Evolutionary conservation across 2,329 filamentous ascomycete species (phyloP).

Genomic region (Arthrocladium fulminans): DNA sequence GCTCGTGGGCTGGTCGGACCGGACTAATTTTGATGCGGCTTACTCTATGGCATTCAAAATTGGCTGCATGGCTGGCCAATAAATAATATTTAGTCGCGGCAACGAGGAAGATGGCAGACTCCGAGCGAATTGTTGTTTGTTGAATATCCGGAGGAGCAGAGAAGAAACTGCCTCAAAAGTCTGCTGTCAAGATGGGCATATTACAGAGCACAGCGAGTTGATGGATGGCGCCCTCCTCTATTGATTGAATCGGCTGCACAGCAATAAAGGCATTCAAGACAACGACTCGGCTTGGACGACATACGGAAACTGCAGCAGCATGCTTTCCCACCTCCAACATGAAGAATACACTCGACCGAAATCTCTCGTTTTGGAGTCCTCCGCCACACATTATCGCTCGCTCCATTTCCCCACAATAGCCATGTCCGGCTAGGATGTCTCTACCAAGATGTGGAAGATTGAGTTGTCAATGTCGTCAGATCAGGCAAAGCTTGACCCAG

Average conservation of each 20-base stretch:
- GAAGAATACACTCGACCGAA: slow-evolving; percentile 50
- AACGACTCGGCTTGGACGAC: background rate
- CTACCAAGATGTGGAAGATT: slow-evolving; percentile 46
- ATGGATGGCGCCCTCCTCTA: slow-evolving; percentile 45
- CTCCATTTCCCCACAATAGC: slow-evolving; percentile 54
- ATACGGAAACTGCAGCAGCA: slow-evolving; percentile 29
- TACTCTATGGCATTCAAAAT: too few species aligned
- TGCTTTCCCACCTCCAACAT: slow-evolving; percentile 48
- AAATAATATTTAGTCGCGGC: too few species aligned
- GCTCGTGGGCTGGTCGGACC: too few species aligned
- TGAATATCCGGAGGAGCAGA: too few species aligned
- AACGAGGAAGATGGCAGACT: too few species aligned
- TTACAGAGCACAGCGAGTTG: slow-evolving; percentile 13
- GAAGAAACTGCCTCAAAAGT: too few species aligned
- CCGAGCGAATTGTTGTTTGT: too few species aligned
- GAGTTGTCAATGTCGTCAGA: slow-evolving; percentile 30
- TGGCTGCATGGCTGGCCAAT: too few species aligned
- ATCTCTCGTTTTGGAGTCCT: slow-evolving; percentile 51
- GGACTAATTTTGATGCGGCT: too few species aligned
- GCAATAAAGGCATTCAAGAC: slow-evolving; percentile 35
- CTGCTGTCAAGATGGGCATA: slow-evolving; percentile 11
- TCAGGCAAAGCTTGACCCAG: slow-evolving; percentile 36
- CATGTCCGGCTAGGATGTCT: slow-evolving; percentile 52
- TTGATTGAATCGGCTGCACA: slow-evolving; percentile 50
- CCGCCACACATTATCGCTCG: slow-evolving; percentile 51